Evolutionary conservation across 208 protist genomes (phyloP).

Genomic region (Blechomonas ayalai): DNA sequence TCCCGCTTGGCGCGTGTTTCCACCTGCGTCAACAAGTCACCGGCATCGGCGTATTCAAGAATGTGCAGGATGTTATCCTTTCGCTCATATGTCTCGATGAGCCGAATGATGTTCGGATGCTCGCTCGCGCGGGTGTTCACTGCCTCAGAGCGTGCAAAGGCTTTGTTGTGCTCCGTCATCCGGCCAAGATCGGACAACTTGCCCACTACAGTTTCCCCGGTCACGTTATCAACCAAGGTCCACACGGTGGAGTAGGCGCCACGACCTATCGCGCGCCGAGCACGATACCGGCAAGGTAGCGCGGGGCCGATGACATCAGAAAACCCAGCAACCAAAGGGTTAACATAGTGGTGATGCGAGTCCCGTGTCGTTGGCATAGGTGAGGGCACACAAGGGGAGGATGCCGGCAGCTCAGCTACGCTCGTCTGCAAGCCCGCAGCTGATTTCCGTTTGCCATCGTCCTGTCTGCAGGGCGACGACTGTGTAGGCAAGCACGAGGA

Average conservation of each 20-base stretch:
- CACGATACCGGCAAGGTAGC: conserved; percentile 43
- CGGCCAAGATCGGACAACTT: conserved; percentile 40
- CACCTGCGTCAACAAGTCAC: conserved; percentile 63
- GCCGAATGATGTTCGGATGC: conserved; percentile 67
- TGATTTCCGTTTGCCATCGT: too few relatives aligned
- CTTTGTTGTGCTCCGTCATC: conserved; percentile 22
- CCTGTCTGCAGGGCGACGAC: too few relatives aligned
- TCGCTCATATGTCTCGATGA: conserved; percentile 35
- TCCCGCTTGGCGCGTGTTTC: conserved; percentile 20
- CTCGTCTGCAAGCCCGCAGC: too few relatives aligned
- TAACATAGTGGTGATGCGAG: conserved; percentile 37
- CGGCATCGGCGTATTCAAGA: conserved; percentile 74
- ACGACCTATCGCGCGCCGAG: conserved; percentile 32
- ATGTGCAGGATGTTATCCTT: conserved; percentile 40
- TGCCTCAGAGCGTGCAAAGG: conserved; percentile 40
- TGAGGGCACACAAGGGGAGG: too few relatives aligned
- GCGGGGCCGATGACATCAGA: conserved; percentile 28
- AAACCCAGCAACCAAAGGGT: conserved; percentile 38
- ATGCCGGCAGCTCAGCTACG: too few relatives aligned
- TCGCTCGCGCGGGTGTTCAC: conserved; percentile 40
- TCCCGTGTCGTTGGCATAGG: too few relatives aligned
- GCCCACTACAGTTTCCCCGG: conserved; percentile 33
- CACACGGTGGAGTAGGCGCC: conserved; percentile 62
- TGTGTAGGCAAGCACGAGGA: too few relatives aligned
- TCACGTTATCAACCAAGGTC: conserved; percentile 45